Conservation (phyloP, 2,329 filamentous ascomycete genomes). For the Ascochyta rabiei region DNA sequence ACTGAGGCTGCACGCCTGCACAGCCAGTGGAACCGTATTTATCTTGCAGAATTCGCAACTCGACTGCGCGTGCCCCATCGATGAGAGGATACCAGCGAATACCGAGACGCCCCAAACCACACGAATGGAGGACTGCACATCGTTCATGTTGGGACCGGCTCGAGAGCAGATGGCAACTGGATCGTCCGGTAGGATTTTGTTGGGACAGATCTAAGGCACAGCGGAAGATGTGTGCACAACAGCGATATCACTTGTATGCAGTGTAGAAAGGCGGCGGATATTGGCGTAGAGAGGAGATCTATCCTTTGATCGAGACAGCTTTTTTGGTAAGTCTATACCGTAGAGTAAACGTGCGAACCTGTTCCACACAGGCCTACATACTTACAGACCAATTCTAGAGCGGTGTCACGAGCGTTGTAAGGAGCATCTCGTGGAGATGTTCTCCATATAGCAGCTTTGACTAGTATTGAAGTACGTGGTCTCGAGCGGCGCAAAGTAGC, state of each 20-base stretch:
- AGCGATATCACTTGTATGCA: not conserved
- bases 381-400: no score
- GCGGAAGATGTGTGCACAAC: not conserved
- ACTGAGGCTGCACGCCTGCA: not conserved
- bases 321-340: not conserved
- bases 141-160: not conserved
- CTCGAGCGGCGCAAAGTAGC: not conserved
- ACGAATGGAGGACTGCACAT: not conserved
- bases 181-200: not conserved
- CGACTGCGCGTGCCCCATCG: not conserved
- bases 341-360: not conserved
- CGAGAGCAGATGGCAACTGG: not conserved
- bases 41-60: not conserved
- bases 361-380: not conserved
- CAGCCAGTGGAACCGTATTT: not conserved
- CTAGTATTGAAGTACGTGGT: constrained; percentile 1
- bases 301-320: not conserved
- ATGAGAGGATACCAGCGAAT: not conserved
- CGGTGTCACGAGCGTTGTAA: not conserved
- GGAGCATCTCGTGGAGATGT: not conserved
- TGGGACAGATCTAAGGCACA: not conserved
- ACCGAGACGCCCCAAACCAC: not conserved
- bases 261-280: not conserved
- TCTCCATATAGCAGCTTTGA: not conserved
- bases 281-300: not conserved